Conservation (phyloP, 352 stramenopile species). For the Nothophytophthora sp. region DNA sequence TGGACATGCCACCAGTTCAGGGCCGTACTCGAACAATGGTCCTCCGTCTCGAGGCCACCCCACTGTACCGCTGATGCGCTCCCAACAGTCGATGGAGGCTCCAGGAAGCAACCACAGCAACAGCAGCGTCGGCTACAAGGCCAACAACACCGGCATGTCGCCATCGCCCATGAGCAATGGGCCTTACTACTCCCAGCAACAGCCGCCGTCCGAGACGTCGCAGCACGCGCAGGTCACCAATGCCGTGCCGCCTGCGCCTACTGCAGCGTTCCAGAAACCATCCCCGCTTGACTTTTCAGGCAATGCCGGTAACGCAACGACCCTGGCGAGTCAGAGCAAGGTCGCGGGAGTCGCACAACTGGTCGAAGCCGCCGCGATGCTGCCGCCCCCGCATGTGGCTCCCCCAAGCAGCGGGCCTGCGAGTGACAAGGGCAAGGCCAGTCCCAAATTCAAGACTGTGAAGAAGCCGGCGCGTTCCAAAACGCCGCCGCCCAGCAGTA, state of each 20-base stretch:
- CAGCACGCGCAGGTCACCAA: conserved; percentile 24
- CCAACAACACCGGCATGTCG: conserved; percentile 9
- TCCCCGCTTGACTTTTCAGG: conserved; percentile 7
- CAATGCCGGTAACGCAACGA: no score
- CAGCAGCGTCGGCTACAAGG: conserved; percentile 20
- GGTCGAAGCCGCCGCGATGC: conserved; percentile 13
- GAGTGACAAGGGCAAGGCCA: conserved; percentile 75
- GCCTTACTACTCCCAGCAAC: conserved; percentile 7
- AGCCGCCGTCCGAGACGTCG: conserved; percentile 20
- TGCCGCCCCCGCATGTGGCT: no score
- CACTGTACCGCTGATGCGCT: conserved; percentile 11
- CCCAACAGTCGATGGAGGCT: conserved; percentile 31
- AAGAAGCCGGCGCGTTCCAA: conserved; percentile 75
- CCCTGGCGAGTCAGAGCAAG: conserved; percentile 19
- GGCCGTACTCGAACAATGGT: conserved; percentile 19
- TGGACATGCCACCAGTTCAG: conserved; percentile 12
- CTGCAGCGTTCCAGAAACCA: conserved; percentile 19
- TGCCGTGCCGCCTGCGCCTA: conserved; percentile 4
- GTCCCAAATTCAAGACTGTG: conserved; percentile 59
- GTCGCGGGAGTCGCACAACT: neutral
- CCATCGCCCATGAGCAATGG: conserved; percentile 7
- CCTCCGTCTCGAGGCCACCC: conserved; percentile 13
- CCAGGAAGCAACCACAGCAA: conserved; percentile 38
- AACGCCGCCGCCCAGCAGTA: conserved; percentile 75
- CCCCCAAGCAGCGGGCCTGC: conserved; percentile 56